Conservation (phyloP, 495 filamentous ascomycete species). For the Choiromyces venosus region DNA sequence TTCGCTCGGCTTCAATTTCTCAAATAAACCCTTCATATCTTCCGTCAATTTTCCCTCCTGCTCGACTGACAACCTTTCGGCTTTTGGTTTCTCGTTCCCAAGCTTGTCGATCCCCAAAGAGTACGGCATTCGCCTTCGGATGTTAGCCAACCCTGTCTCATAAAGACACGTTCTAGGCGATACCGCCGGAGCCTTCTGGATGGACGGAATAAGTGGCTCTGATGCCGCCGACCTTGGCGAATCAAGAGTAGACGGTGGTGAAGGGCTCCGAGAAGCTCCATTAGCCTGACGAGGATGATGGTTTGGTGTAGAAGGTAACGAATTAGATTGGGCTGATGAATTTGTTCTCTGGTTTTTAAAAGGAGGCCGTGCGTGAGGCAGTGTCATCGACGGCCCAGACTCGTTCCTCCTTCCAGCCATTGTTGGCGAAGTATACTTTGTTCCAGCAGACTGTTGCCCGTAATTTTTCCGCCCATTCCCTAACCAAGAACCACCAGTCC, state of each 20-base stretch:
- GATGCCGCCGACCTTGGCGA: conserved; percentile 88
- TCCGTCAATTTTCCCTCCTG: conserved; percentile 72
- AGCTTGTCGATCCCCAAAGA: conserved; percentile 70
- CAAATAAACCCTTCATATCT: conserved; percentile 78
- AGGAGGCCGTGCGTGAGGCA: conserved; percentile 22
- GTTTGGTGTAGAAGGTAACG: conserved; percentile 88
- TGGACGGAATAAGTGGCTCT: conserved; percentile 68
- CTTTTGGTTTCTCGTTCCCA: conserved; percentile 61
- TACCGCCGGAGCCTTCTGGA: conserved; percentile 55
- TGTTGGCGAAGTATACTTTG: conserved; percentile 33
- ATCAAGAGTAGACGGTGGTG: conserved; percentile 67
- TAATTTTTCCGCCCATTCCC: conserved; percentile 41
- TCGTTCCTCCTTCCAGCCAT: conserved; percentile 40
- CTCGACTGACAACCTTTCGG: conserved; percentile 61
- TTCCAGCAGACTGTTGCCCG: conserved; percentile 34
- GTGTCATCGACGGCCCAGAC: conserved; percentile 35
- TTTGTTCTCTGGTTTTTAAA: conserved; percentile 24
- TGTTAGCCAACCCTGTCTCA: conserved; percentile 69
- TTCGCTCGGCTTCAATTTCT: conserved; percentile 72
- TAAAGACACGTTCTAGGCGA: conserved; percentile 64
- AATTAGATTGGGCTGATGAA: conserved; percentile 69
- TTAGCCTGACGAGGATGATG: conserved; percentile 80
- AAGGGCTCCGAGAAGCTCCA: conserved; percentile 71
- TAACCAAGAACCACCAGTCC: conserved; percentile 32
- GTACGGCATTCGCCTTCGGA: conserved; percentile 83